phyloP scores from a whole-genome alignment of 805 yeast species.

The Metschnikowia continentalis region DNA sequence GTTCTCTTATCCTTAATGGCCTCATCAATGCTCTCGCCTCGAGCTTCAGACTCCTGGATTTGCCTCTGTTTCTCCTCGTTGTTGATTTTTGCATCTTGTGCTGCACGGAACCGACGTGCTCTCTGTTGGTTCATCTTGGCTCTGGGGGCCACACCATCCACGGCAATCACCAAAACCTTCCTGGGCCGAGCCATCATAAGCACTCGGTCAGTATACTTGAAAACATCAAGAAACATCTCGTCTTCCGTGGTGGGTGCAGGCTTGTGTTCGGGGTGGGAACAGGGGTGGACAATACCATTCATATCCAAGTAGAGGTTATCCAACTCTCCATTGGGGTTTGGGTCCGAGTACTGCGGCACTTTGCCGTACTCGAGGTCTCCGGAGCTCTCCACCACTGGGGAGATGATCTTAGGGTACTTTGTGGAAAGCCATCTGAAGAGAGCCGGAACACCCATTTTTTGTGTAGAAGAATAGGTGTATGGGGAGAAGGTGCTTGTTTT shows the following conservation, averaged over 20 bases:
- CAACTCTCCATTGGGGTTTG: constrained; percentile 93
- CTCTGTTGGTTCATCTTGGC: constrained; percentile 98
- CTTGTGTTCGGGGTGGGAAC: constrained; percentile 95
- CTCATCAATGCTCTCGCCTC: constrained; percentile 75
- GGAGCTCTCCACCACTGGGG: constrained; percentile 81
- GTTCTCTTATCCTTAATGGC: constrained; percentile 67
- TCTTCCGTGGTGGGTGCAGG: constrained; percentile 97
- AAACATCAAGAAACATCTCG: constrained; percentile 92
- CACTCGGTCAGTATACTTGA: constrained; percentile 88
- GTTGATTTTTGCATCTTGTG: constrained; percentile 81
- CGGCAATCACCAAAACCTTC: constrained; percentile 88
- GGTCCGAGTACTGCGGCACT: constrained; percentile 50
- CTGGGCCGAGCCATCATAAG: constrained; percentile 92
- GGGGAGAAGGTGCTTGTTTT: neutral
- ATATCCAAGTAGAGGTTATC: constrained; percentile 93
- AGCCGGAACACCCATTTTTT: constrained; percentile 90
- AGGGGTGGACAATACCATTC: constrained; percentile 99
- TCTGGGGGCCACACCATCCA: constrained; percentile 98
- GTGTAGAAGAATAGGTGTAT: neutral
- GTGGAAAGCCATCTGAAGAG: constrained; percentile 92
- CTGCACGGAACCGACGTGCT: constrained; percentile 87
- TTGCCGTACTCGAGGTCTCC: constrained; percentile 37
- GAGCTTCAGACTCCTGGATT: constrained; percentile 51
- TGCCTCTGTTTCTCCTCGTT: constrained; percentile 65
- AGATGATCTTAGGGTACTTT: constrained; percentile 89